A percentile compares a stretch with the other conserved stretches of the same genome.
Evolutionary conservation across 192 early-diverging fungal species (phyloP).

Genomic region (Coemansia javaensis): DNA sequence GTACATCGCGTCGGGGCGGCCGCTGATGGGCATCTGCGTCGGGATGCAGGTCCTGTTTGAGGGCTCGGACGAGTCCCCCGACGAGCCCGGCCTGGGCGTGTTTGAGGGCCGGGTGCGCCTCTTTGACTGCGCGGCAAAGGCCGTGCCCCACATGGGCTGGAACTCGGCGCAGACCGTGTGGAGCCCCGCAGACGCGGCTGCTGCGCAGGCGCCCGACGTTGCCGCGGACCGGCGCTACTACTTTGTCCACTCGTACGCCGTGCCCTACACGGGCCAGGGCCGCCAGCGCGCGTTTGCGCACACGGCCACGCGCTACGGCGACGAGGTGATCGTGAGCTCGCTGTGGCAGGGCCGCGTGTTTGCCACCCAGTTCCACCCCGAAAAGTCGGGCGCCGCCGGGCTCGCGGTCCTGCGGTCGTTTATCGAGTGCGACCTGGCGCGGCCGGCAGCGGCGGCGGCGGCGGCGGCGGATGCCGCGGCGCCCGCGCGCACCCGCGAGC

Average conservation of each 20-base stretch:
- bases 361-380: slow-evolving; percentile 99
- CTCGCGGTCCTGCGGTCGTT: slow-evolving; percentile 77
- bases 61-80: slow-evolving; percentile 83
- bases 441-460: neutral
- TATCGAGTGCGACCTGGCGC: slow-evolving; percentile 53
- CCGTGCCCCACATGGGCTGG: slow-evolving; percentile 99
- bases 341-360: slow-evolving; percentile 83
- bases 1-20: slow-evolving; percentile 80
- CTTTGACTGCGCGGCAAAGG: slow-evolving; percentile 67
- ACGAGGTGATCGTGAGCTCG: slow-evolving; percentile 79
- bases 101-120: slow-evolving; percentile 65
- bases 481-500: slow-evolving; percentile 40
- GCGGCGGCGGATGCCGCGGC: neutral
- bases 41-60: slow-evolving; percentile 95
- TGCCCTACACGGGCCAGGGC: slow-evolving; percentile 53
- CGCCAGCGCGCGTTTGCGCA: slow-evolving; percentile 66
- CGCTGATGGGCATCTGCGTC: slow-evolving; percentile 98
- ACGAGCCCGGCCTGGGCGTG: slow-evolving; percentile 75
- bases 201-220: slow-evolving; percentile 23
- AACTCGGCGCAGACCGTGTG: slow-evolving; percentile 54
- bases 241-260: slow-evolving; percentile 97
- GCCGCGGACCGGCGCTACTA: slow-evolving; percentile 70
- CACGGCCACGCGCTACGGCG: slow-evolving; percentile 82
- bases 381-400: slow-evolving; percentile 92
- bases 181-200: neutral